A percentile compares a stretch with the other conserved stretches of the same genome.
These are phyloP conservation scores for Aspergillus sclerotioniger DNA, from an alignment of 495 filamentous ascomycete species.

Conservation along the genomic window DNA sequence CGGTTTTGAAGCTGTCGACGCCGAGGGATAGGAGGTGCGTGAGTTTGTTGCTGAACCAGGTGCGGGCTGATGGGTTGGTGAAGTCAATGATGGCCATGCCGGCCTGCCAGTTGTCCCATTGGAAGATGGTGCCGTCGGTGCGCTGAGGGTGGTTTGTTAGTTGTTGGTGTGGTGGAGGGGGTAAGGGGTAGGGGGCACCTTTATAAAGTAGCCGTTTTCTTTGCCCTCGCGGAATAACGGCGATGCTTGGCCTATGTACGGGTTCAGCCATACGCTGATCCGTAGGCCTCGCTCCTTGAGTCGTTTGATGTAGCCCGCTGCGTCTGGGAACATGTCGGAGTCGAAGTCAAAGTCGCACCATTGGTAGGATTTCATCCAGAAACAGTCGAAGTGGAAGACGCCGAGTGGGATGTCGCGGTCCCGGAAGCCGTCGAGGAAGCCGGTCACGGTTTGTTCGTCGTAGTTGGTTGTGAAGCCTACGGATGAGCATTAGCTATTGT, in stretches of 20 bases:
- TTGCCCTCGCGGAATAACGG: slow-evolving; percentile 63
- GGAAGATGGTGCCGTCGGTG: slow-evolving; percentile 66
- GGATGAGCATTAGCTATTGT: background rate
- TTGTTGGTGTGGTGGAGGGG: background rate
- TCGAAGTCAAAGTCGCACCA: slow-evolving; percentile 77
- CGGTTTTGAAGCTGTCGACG: slow-evolving; percentile 70
- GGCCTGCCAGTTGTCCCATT: slow-evolving; percentile 74
- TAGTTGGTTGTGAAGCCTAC: slow-evolving; percentile 66
- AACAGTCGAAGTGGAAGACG: slow-evolving; percentile 71
- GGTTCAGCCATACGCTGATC: slow-evolving; percentile 72
- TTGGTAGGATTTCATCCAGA: slow-evolving; percentile 65
- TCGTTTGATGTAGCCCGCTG: slow-evolving; percentile 58
- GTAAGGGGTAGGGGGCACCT: slow-evolving; percentile 27
- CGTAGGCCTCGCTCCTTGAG: slow-evolving; percentile 61
- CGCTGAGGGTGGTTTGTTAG: slow-evolving; percentile 30
- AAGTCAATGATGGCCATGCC: slow-evolving; percentile 75
- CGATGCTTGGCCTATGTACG: slow-evolving; percentile 67
- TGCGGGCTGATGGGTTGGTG: slow-evolving; percentile 64
- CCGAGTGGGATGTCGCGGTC: slow-evolving; percentile 62
- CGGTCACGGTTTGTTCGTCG: slow-evolving; percentile 63
- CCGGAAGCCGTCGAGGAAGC: slow-evolving; percentile 66
- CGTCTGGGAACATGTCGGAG: slow-evolving; percentile 65
- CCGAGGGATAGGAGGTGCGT: slow-evolving; percentile 61
- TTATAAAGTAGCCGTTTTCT: slow-evolving; percentile 65
- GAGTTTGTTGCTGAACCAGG: slow-evolving; percentile 59